These are phyloP conservation scores for Sporormia fimetaria DNA, from an alignment of 495 filamentous ascomycete species.

Conservation along the genomic window DNA sequence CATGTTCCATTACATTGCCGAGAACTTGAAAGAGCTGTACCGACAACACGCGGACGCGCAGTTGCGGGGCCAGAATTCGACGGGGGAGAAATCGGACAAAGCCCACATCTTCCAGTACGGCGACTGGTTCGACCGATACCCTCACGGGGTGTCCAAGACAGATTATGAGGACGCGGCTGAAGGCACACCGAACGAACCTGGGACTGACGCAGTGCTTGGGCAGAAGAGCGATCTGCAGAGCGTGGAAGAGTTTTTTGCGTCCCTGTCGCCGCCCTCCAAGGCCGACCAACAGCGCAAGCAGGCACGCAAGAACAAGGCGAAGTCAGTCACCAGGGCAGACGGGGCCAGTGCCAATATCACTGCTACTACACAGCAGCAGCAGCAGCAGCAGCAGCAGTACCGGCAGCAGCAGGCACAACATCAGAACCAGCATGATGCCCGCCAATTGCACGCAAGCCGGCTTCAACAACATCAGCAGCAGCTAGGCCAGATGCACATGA, in stretches of 20 bases:
- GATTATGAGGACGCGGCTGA: slow-evolving; percentile 72
- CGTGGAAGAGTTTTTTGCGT: slow-evolving; percentile 90
- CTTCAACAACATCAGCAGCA: slow-evolving; percentile 23
- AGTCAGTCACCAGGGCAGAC: slow-evolving; percentile 17
- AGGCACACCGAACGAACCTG: slow-evolving; percentile 53
- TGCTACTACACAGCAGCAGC: too few species aligned
- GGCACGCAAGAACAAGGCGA: slow-evolving; percentile 30
- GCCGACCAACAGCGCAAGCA: slow-evolving; percentile 35
- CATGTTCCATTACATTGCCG: slow-evolving; percentile 92
- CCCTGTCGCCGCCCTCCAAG: slow-evolving; percentile 56
- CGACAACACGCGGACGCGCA: slow-evolving; percentile 72
- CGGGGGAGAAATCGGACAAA: slow-evolving; percentile 18
- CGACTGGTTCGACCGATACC: slow-evolving; percentile 95
- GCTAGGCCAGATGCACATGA: slow-evolving; percentile 19
- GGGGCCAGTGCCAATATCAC: too few species aligned
- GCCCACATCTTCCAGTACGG: slow-evolving; percentile 82
- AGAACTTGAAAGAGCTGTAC: slow-evolving; percentile 86
- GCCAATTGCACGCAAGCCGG: slow-evolving; percentile 19
- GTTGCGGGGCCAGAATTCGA: slow-evolving; percentile 9
- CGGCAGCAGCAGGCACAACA: slow-evolving; percentile 9
- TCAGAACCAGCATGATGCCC: slow-evolving; percentile 26
- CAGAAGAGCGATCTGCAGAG: slow-evolving; percentile 83
- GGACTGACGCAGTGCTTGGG: slow-evolving; percentile 69
- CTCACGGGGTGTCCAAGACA: slow-evolving; percentile 73
- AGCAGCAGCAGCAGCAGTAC: not conserved